Evolutionary conservation across 2,329 filamentous ascomycete genomes (phyloP).

Genomic region (Dissoconium aciculare): DNA sequence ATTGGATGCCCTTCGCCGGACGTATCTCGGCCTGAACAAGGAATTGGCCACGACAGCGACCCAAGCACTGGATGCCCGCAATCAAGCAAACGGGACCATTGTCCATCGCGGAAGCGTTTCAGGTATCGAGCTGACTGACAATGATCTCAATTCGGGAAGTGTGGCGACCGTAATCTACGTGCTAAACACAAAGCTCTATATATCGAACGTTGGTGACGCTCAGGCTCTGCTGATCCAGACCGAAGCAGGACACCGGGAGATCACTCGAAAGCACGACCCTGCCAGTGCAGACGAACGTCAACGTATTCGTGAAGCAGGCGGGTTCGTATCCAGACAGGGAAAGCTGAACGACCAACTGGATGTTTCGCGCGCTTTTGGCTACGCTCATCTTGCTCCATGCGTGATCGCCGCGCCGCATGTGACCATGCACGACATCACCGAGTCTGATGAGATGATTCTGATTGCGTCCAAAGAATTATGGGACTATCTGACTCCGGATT

Average conservation of each 20-base stretch:
- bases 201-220: slow-evolving; percentile 89
- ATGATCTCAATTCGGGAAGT: slow-evolving; percentile 78
- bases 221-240: slow-evolving; percentile 91
- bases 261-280: slow-evolving; percentile 87
- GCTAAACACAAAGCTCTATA: slow-evolving; percentile 75
- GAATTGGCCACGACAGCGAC: slow-evolving; percentile 76
- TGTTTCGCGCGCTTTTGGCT: slow-evolving; percentile 89
- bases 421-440: slow-evolving; percentile 59
- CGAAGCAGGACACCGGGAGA: slow-evolving; percentile 65
- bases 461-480: slow-evolving; percentile 85
- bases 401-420: slow-evolving; percentile 85
- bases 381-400: slow-evolving; percentile 79
- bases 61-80: slow-evolving; percentile 62
- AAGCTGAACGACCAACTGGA: slow-evolving; percentile 83
- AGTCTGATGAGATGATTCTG: slow-evolving; percentile 86
- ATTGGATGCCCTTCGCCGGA: slow-evolving; percentile 65
- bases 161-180: slow-evolving; percentile 87
- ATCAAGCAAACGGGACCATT: slow-evolving; percentile 32
- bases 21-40: slow-evolving; percentile 84
- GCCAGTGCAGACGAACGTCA: slow-evolving; percentile 71
- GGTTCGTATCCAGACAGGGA: slow-evolving; percentile 88
- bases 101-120: slow-evolving; percentile 57
- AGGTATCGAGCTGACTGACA: slow-evolving; percentile 66
- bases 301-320: slow-evolving; percentile 83
- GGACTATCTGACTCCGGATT: slow-evolving; percentile 80